A percentile compares a stretch with the other conserved stretches of the same genome.
Evolutionary conservation across 2,329 filamentous ascomycete species (phyloP).

Genomic region (Exophiala mesophila): DNA sequence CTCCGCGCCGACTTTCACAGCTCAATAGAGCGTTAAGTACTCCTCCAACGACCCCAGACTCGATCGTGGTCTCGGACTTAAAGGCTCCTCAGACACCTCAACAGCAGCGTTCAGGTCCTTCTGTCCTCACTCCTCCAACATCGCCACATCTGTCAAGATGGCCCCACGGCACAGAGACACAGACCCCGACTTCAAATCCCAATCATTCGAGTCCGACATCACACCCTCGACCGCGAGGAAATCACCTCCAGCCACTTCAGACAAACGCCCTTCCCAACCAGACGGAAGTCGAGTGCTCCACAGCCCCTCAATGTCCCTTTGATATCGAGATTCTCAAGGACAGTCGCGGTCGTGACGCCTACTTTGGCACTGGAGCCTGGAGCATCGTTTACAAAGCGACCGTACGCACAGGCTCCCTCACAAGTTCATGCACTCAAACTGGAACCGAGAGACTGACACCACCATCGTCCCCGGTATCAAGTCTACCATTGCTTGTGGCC

Average conservation of each 20-base stretch:
- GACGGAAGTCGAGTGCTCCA: no score
- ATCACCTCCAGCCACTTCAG: constrained; percentile 11
- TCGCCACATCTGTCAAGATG: constrained; percentile 13
- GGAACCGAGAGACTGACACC: constrained; percentile 30
- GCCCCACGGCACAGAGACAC: constrained; percentile 1
- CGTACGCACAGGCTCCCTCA: constrained; percentile 4
- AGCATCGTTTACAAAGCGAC: constrained; percentile 43
- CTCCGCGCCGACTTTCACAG: constrained; percentile 11
- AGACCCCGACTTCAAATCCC: constrained; percentile 1
- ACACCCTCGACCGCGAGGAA: neutral
- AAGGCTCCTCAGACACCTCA: constrained; percentile 2
- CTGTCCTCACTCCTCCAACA: constrained; percentile 21
- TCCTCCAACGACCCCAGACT: constrained; percentile 17
- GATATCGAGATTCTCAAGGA: constrained; percentile 22
- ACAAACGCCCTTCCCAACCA: constrained; percentile 2
- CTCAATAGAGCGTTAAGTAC: constrained; percentile 13
- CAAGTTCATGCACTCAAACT: constrained; percentile 17
- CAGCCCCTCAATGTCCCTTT: constrained; percentile 22
- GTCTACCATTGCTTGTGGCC: constrained; percentile 33
- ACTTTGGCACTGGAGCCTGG: constrained; percentile 45
- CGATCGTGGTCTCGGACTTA: neutral
- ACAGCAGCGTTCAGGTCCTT: neutral
- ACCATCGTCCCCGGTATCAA: constrained; percentile 27
- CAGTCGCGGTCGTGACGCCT: constrained; percentile 28
- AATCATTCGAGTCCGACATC: neutral